Evolutionary conservation across 306 rosid genomes (phyloP).

Genomic region (Mucuna pruriens): DNA sequence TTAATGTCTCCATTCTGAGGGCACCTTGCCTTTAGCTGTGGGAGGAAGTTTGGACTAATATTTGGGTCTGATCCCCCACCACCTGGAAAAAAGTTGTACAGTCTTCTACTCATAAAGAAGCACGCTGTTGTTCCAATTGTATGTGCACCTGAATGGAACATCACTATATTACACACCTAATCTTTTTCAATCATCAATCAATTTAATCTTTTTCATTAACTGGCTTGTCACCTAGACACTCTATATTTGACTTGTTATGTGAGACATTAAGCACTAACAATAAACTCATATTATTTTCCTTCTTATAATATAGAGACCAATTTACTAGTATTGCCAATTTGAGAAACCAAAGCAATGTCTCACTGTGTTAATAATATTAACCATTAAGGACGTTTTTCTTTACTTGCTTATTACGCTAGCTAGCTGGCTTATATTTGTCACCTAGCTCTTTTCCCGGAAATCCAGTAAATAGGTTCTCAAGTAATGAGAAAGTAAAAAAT

Average conservation of each 20-base stretch:
- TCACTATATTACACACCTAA: background rate
- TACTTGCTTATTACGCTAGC: background rate
- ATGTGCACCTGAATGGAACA: slow-evolving; percentile 67
- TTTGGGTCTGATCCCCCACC: slow-evolving; percentile 73
- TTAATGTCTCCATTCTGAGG: slow-evolving; percentile 66
- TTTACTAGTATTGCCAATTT: background rate
- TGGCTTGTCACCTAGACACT: background rate
- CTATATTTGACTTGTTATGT: background rate
- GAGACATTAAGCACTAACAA: too few relatives aligned
- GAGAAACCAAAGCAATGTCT: background rate
- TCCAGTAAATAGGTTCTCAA: background rate
- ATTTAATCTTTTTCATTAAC: background rate
- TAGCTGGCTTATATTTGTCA: background rate
- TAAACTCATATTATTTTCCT: too few relatives aligned
- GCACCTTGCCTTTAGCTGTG: slow-evolving; percentile 50
- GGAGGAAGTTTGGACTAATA: slow-evolving; percentile 57
- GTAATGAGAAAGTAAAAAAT: background rate
- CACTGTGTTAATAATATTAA: background rate
- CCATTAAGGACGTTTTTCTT: background rate
- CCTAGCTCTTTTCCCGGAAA: background rate
- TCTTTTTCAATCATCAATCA: background rate
- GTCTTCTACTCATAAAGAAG: slow-evolving; percentile 77
- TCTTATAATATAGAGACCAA: background rate
- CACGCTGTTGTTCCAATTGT: slow-evolving; percentile 95
- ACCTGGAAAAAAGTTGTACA: slow-evolving; percentile 65